Evolutionary conservation across 2,329 filamentous ascomycete species (phyloP).

Genomic region (Scedosporium apiospermum): DNA sequence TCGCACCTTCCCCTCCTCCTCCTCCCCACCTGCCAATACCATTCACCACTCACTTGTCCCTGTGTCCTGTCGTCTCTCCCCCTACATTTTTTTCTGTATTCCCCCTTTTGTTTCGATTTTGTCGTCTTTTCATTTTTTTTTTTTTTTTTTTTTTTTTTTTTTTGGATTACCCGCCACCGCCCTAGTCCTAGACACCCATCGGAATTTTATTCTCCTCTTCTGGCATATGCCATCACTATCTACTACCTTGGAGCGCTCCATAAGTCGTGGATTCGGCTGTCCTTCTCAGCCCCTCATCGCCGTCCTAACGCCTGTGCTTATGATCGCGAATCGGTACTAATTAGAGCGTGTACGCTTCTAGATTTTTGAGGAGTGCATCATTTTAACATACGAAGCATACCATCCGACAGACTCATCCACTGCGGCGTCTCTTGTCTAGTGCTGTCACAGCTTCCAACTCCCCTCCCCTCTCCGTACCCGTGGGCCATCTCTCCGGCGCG

Average conservation of each 20-base stretch:
- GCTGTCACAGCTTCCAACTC: conserved; percentile 1
- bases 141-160: background rate
- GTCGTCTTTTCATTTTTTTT: background rate
- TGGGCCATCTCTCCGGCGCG: conserved; percentile 28
- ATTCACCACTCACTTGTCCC: background rate
- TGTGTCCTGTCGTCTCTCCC: no score
- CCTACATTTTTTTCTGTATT: background rate
- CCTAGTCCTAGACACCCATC: no score
- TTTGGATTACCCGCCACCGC: background rate
- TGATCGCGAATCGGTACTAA: background rate
- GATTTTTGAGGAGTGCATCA: conserved; percentile 24
- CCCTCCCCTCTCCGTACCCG: conserved; percentile 17
- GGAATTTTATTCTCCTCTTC: no score
- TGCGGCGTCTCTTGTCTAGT: conserved; percentile 14
- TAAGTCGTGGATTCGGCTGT: background rate
- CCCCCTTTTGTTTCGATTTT: background rate
- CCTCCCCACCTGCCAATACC: background rate
- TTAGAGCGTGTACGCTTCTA: conserved; percentile 8
- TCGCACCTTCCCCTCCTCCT: background rate
- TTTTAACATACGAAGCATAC: conserved; percentile 16
- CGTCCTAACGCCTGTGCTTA: background rate
- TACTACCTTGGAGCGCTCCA: background rate
- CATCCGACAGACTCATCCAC: conserved; percentile 16
- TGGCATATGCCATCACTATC: background rate
- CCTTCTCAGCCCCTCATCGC: background rate